Evolutionary conservation across 148 eudicot species (phyloP).

Genomic region (Amaranthus cruentus): DNA sequence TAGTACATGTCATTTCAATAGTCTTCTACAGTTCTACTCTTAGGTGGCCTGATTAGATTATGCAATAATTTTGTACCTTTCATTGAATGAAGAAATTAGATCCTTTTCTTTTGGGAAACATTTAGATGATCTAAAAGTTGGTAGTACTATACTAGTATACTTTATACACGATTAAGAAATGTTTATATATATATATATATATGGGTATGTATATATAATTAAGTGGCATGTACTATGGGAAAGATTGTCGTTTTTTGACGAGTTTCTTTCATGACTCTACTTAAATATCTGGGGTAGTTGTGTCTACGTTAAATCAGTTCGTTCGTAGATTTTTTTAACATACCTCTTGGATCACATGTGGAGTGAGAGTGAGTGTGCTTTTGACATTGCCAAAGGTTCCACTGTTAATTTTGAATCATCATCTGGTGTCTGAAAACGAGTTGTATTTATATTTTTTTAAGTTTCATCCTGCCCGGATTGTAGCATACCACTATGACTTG

Average conservation of each 20-base stretch:
- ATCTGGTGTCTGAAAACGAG: too few species aligned
- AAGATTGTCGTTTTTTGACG: neutral
- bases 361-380: neutral
- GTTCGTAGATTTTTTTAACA: neutral
- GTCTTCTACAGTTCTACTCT: neutral
- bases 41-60: neutral
- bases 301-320: neutral
- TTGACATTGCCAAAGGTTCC: constrained; percentile 4
- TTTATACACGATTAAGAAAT: neutral
- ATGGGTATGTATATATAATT: neutral
- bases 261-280: neutral
- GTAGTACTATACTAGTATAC: neutral
- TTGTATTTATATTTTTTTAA: too few species aligned
- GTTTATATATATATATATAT: neutral
- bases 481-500: neutral
- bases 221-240: too few species aligned
- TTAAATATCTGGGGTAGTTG: neutral
- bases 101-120: neutral
- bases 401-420: neutral
- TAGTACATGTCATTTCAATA: neutral
- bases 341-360: neutral
- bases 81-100: neutral
- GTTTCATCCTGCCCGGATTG: neutral
- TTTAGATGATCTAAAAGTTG: neutral
- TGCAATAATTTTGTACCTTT: neutral